Evolutionary conservation across 306 rosid genomes (phyloP), one percentile per base, ranked within the genome.

Genomic region (Quercus alba): DNA sequence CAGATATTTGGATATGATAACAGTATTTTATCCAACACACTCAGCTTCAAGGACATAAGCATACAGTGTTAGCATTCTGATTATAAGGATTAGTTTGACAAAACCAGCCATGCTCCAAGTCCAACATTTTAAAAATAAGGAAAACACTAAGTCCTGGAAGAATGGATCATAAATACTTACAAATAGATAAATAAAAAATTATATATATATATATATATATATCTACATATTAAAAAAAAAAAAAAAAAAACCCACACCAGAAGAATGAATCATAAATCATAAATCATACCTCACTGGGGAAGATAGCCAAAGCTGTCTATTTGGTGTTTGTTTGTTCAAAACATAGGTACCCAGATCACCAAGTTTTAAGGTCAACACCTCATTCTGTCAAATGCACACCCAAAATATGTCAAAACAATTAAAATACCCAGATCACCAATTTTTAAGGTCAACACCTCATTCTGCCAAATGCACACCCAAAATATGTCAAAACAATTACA

Each of bases 301-400:
- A 69, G 97, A 94, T 70, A 94, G 80, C 98, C 98, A 94, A 79
- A 91, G 78, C 81, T 94, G 98, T 76, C 97, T 89, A 68, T 94
- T 94, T 69, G 97, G 98, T 28, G 95, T 90, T 81, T 94, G 98
- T 80, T 94, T 94, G 85, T 94, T 90, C 92, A 91, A 81, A 18
- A 94, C 98, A 64, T 89, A 91, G 52, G 94, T 94, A 55, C 95
- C 95, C 59, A 82, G 74, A 57, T 90, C 11, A 38, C 97, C 98
- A 18, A 94, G 91, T 84, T 89, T 93, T 63, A 93, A 14, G 13
- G 94, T 93, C 82, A 93, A 85, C 67, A 93, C 98, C 77, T 91
- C 98, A 83, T 91, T 91, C 98, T 91, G 88, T 78, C 23, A 78
- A 64, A 85, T n/a, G 44, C 56, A 81, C 3, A 77, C 15, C 33